phyloP scores from a whole-genome alignment of 2,329 filamentous ascomycete species.

The Paraconiothyrium brasiliense region DNA sequence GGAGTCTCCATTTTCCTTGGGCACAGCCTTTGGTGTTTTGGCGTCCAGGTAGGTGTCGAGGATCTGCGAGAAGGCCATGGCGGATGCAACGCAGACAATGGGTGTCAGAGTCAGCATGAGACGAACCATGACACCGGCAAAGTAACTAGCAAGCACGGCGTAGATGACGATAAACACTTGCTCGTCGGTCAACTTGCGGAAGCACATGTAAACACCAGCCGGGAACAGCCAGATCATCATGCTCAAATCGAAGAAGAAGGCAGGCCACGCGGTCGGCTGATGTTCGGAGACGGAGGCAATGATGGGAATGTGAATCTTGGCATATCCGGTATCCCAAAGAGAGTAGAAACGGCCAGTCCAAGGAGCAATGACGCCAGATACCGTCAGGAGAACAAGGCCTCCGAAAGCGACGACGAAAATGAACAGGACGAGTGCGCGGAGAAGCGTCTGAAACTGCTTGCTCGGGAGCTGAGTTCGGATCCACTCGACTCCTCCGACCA shows the following conservation, averaged over 20 bases:
- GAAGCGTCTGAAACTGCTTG: conserved; percentile 92
- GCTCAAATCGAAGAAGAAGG: conserved; percentile 99
- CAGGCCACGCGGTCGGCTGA: conserved; percentile 97
- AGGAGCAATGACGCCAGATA: conserved; percentile 90
- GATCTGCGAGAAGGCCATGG: conserved; percentile 85
- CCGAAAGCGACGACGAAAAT: conserved; percentile 78
- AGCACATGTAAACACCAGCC: conserved; percentile 97
- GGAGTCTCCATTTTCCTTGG: conserved; percentile 55
- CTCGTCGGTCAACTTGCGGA: conserved; percentile 91
- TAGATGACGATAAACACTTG: conserved; percentile 99
- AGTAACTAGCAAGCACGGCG: conserved; percentile 95
- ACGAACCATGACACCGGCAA: conserved; percentile 98
- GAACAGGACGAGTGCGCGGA: conserved; percentile 77
- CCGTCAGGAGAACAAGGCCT: conserved; percentile 82
- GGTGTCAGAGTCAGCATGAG: conserved; percentile 97
- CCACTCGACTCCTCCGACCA: conserved; percentile 92
- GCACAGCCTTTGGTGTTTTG: conserved; percentile 66
- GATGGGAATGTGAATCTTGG: conserved; percentile 99
- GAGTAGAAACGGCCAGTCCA: conserved; percentile 99
- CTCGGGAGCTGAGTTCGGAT: conserved; percentile 87
- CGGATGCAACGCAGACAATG: conserved; percentile 93
- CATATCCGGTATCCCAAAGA: conserved; percentile 97
- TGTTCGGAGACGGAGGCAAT: conserved; percentile 99
- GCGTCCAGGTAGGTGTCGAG: conserved; percentile 83
- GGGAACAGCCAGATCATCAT: conserved; percentile 99